Evolutionary conservation across 805 yeast genomes (phyloP).

Genomic region (Metschnikowia gruessii): DNA sequence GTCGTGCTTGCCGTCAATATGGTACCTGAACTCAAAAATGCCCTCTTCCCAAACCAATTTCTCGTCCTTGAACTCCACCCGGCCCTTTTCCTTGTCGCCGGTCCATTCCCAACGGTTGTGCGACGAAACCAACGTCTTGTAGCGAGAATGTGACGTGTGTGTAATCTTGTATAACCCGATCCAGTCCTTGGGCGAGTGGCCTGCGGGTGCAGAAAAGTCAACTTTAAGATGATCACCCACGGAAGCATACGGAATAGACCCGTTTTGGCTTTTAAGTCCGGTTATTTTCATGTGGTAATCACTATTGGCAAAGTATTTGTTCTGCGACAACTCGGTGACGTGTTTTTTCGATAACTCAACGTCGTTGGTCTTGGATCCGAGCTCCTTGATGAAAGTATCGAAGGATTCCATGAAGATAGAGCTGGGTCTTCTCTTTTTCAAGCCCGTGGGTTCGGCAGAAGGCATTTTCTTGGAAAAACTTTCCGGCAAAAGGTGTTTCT

Average conservation of each 20-base stretch:
- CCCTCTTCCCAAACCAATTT: slow-evolving; percentile 65
- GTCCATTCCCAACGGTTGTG: slow-evolving; percentile 63
- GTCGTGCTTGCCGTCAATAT: slow-evolving; percentile 61
- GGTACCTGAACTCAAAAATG: slow-evolving; percentile 70
- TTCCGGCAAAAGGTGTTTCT: slow-evolving; percentile 42
- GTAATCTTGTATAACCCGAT: slow-evolving; percentile 67
- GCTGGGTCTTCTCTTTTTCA: slow-evolving; percentile 23
- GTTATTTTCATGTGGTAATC: slow-evolving; percentile 30
- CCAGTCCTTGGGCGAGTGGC: slow-evolving; percentile 61
- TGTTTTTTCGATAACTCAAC: slow-evolving; percentile 34
- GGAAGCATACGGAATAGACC: slow-evolving; percentile 18
- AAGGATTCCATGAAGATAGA: slow-evolving; percentile 44
- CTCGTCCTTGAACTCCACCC: slow-evolving; percentile 45
- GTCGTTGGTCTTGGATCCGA: slow-evolving; percentile 19
- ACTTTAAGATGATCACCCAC: slow-evolving; percentile 56
- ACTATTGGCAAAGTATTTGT: slow-evolving; percentile 36
- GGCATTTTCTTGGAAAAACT: slow-evolving; percentile 32
- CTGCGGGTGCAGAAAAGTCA: slow-evolving; percentile 51
- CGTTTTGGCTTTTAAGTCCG: slow-evolving; percentile 20
- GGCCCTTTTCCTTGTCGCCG: slow-evolving; percentile 40
- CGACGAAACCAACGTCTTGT: slow-evolving; percentile 58
- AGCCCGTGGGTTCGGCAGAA: neutral
- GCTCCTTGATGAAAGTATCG: slow-evolving; percentile 45
- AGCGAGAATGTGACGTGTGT: slow-evolving; percentile 55
- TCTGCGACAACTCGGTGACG: slow-evolving; percentile 39